Evolutionary conservation across 345 rosid genomes (phyloP).

Genomic region (Eucalyptus regnans): DNA sequence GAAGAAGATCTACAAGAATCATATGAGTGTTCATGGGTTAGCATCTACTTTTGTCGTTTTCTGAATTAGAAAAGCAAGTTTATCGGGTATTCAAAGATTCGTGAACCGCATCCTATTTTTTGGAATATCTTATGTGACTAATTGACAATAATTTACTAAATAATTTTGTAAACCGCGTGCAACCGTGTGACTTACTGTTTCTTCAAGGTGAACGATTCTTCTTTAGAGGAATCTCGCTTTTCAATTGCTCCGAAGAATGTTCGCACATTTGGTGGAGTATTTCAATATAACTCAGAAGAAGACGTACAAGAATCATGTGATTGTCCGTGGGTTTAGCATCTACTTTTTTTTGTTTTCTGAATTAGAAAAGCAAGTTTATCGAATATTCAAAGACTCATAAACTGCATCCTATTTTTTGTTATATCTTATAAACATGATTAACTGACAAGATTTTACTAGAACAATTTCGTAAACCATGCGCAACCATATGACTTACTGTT

Average conservation of each 20-base stretch:
- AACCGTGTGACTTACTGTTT: no score
- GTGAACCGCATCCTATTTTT: no score
- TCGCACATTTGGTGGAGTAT: neutral
- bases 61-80: neutral
- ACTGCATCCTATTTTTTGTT: rapidly evolving
- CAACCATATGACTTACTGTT: no score
- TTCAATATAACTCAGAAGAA: neutral
- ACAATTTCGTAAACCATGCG: neutral
- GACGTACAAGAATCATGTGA: neutral
- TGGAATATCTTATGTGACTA: no score
- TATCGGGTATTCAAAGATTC: no score
- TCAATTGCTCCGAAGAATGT: neutral
- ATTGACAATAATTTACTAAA: no score
- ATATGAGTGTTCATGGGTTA: neutral
- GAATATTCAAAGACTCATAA: no score
- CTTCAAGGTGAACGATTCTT: neutral
- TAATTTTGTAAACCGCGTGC: neutral
- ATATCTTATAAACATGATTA: neutral
- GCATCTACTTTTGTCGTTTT: no score
- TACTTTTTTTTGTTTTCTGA: no score
- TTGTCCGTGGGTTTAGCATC: rapidly evolving
- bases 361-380: neutral
- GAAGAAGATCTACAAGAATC: neutral
- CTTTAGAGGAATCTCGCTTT: neutral
- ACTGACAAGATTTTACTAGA: no score